Evolutionary conservation across 805 yeast genomes (phyloP), one percentile per base, ranked within the genome.

Genomic region (Ogataea saltuana): DNA sequence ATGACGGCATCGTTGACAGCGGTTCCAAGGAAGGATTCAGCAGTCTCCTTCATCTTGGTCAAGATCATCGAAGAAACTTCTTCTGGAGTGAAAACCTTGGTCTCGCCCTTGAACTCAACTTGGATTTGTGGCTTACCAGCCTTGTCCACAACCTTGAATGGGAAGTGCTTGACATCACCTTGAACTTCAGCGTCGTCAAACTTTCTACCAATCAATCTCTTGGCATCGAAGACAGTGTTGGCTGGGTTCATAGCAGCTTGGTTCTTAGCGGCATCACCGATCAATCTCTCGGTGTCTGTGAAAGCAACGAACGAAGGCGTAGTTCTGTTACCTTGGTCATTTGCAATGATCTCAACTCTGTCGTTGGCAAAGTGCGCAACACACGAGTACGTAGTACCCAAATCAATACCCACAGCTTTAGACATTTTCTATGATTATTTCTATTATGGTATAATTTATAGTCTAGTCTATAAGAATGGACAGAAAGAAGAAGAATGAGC

Each of bases 241-340:
- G 74, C 66, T 52, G 95, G 96, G 76, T 89, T 89, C 68, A 89
- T 81, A 45, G 96, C 90, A 52, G 97, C 97, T 75, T 89, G 97
- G 72, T 90, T 89, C 83, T 89, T 89, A 54, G 97, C 97, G 56
- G 97, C 91, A 69, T 88, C 97, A 74, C 97, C 97, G 63, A 88
- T 87, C 61, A 88, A 76, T 74, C 97, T 83, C 76, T 89, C 97
- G 44, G 85, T 80, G 56, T 85, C 93, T 42, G 96, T 87, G 76
- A 89, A 89, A 32, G 96, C 96, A 44, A 90, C 97, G 67, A 85
- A 90, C 23, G 97, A 90, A 45, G 97, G 97, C 45, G 97, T 90
- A 48, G 90, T 89, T 79, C 97, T 88, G 81, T 89, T 89, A 82
- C 97, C 97, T 77, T 89, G 97, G 70, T 90, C 97, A 68, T 89